Evolutionary conservation across 2,329 filamentous ascomycete species (phyloP), one percentile per base, ranked within the genome.

Genomic region (Aspergillus hortae): DNA sequence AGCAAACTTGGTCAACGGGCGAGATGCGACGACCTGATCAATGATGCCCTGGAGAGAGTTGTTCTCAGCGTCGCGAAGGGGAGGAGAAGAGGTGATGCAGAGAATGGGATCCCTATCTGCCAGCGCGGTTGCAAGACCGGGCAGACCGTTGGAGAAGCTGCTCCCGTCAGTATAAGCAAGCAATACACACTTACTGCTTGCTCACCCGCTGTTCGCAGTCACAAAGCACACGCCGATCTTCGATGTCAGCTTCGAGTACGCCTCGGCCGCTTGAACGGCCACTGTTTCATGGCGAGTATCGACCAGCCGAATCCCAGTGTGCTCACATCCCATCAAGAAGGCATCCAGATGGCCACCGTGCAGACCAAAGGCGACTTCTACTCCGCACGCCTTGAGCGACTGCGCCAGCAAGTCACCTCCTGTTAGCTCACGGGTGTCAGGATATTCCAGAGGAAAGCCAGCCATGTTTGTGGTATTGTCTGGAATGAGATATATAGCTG

Each of bases 291-390:
- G 76, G 40, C 76, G 61, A 0, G 73, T 77, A 54, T 79, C 74
- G 21, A 78, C 63, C 2, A 78, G 65, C 5, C 64, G 65, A 44
- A 78, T 77, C 11, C 69, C 74, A 12, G 63, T 53, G 19, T 68
- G 62, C 4, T 67, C 65, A 49, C 72, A 74, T 6, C 74, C 76
- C 59, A 77, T 68, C 2, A 79, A 61, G 53, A 79, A 78, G 12
- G 75, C 74, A 61, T 79, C 75, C 1, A 78, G 66, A 56, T 78
- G 75, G 7, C 76, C 75, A 2, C 76, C 76, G 55, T 78, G 76
- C 10, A 78, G 60, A 17, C 76, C 76, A 51, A 79, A 79, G 1
- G 73, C 71, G 15, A 77, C 72, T 15, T 70, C 65, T 2, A 74
- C 70, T 6, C 74, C 75, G 0, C 77, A 60, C 23, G 71, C 64